phyloP scores from a whole-genome alignment of 345 rosid genomes.

The Eucalyptus decipiens region DNA sequence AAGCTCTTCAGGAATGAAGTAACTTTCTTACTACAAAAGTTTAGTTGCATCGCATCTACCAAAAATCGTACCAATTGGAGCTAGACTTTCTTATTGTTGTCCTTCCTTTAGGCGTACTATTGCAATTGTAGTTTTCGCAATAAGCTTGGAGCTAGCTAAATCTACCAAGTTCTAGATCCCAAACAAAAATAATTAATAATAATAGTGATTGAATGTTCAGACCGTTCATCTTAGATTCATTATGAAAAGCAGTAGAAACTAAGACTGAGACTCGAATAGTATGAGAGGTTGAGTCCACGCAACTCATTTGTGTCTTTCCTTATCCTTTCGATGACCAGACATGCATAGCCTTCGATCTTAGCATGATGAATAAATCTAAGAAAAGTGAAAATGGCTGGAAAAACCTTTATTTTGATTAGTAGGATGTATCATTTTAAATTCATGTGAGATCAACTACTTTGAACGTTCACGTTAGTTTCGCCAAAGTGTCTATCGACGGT shows the following conservation, averaged over 20 bases:
- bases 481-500: conserved; percentile 79
- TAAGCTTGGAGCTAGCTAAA: conserved; percentile 75
- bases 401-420: not conserved
- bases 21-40: too few species aligned
- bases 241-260: conserved; percentile 24
- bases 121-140: conserved; percentile 85
- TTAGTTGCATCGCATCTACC: too few species aligned
- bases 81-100: conserved; percentile 4
- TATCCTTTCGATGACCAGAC: conserved; percentile 79
- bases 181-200: not conserved
- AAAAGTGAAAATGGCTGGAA: not conserved
- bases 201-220: not conserved
- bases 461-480: conserved; percentile 82
- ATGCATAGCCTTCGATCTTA: not conserved
- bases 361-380: not conserved
- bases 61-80: not conserved
- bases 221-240: not conserved
- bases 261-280: conserved; percentile 69
- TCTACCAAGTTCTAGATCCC: conserved; percentile 66
- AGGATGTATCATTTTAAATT: conserved; percentile 71
- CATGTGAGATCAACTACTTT: conserved; percentile 86
- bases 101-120: conserved; percentile 80
- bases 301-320: conserved; percentile 24
- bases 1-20: too few species aligned
- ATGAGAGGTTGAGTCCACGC: conserved; percentile 7